These are phyloP conservation scores for Centella asiatica DNA, from an alignment of 129 eudicot genomes.

Conservation along the genomic window DNA sequence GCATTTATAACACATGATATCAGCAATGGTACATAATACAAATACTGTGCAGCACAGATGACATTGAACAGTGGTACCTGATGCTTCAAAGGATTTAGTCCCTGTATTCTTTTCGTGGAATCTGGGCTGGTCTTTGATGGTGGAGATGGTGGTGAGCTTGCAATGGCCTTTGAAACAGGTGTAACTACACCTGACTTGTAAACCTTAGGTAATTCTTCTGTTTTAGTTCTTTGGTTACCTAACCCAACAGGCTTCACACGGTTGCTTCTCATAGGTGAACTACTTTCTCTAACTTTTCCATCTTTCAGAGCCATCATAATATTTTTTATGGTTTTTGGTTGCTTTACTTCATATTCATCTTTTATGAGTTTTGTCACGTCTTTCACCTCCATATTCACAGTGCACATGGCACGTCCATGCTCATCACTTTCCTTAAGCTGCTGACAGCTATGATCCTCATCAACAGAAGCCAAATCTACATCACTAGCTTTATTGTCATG, in stretches of 20 bases:
- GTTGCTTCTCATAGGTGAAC: slow-evolving; percentile 80
- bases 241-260: slow-evolving; percentile 28
- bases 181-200: slow-evolving; percentile 37
- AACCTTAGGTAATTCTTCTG: slow-evolving; percentile 54
- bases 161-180: slow-evolving; percentile 48
- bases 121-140: slow-evolving; percentile 49
- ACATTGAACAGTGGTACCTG: slow-evolving; percentile 39
- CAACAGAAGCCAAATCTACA: slow-evolving; percentile 34
- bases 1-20: slow-evolving; percentile 24
- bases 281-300: slow-evolving; percentile 68
- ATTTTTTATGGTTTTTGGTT: slow-evolving; percentile 48
- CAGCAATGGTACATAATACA: not conserved
- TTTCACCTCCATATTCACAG: slow-evolving; percentile 21
- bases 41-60: not conserved
- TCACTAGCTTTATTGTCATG: slow-evolving; percentile 45
- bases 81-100: slow-evolving; percentile 53
- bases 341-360: slow-evolving; percentile 48
- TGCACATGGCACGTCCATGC: slow-evolving; percentile 19
- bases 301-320: slow-evolving; percentile 58
- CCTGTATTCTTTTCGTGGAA: slow-evolving; percentile 44
- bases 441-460: slow-evolving; percentile 30
- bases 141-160: slow-evolving; percentile 27
- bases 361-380: slow-evolving; percentile 32
- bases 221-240: slow-evolving; percentile 22
- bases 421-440: slow-evolving; percentile 26